Base-by-base conservation (phyloP, 345 rosid genomes). In the Geranium rotundifolium region DNA sequence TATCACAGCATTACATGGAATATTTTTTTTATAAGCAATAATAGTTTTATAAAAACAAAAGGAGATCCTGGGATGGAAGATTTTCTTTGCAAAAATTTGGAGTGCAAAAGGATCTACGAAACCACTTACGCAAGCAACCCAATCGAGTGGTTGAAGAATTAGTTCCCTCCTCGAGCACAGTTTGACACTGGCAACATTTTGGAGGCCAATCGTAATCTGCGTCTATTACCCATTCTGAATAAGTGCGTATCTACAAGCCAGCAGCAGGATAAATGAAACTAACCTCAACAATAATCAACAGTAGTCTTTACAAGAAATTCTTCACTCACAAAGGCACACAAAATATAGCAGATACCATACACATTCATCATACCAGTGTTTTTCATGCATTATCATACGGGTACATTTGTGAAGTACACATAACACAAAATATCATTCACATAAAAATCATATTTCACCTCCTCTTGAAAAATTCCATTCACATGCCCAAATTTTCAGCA, bases 181-280 rank as follows among this genome's bases (percentile, higher is more conserved):
- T 74, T 75, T 81, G 92, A 78, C 99, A 95, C 15, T 78, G 78
- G 74, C 97, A 89, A 77, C 98, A 92, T 72, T 81, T 89, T 13
- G 84, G 78, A 67, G 98, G 96, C 91, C 95, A 90, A 62, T 95
- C 97, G 73, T 95, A 90, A 70, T 86, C 99, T 68, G 89, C 99
- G 73, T 95, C 99, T 76, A 88, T 95, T 65, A 95, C 99, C 97
- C 99, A 95, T 63, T 95, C 99, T 16, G 99, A 95, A 83, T 95
- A 95, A 14, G 99, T 90, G 18, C 86, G 92, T 57, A 95, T 76
- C 99, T 95, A 76, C 57, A 71, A 55, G 76, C 2, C 31, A 39
- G 41, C 41, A 34, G 41, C 20, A 46, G 54, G 31, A 69, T 14
- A 63, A n/a, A 62, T 34, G 49, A 19, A 61, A 7, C 54, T n/a